Evolutionary conservation across 2,329 filamentous ascomycete genomes (phyloP), one percentile per base, ranked within the genome.

Genomic region (Drechslera avenae): DNA sequence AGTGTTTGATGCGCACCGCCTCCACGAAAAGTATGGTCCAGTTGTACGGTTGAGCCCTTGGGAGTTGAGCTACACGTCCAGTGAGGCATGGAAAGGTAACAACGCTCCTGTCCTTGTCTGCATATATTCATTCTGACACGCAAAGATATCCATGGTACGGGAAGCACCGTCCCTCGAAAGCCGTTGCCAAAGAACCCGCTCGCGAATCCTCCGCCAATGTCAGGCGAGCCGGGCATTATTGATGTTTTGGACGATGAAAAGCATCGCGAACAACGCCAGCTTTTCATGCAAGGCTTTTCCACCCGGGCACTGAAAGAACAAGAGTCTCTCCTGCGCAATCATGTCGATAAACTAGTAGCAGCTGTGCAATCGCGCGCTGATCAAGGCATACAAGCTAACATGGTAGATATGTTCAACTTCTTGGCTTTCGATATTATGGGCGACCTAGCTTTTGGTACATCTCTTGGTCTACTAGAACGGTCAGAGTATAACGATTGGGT

Each of bases 1-100:
- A 1, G 34, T 44, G 8, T 45, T 45, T 31, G 40, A 45, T 3
- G 34, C 35, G 39, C 52, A 45, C 26, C 35, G 32, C 8, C 39
- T 55, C 5, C 56, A 58, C 28, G 26, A 56, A 17, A 39, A 21
- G 13, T 57, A 59, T 33, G 56, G 56, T 16, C 31, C 33, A 35
- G 37, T 54, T 12, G 56, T 57, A 10, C 46, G 56, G 3, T 12
- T 59, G 21, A 45, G 46, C 6, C 54, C 56, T 13, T 39, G 46
- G 31, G 35, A 51, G 28, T 30, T 57, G 34, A 45, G 51, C 31
- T 51, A 45, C 26, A 51, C 30, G 2, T 31, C 23, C 16, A 34
- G 37, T 31, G 17, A 46, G 14, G 54, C 51, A 32, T 55, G 54
- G 54, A 51, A 54, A 23, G 54, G 45, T 32, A 54, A 41, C 16